Base-by-base conservation (phyloP, 768 basidiomycete genomes). In the Tricholomella constricta region DNA sequence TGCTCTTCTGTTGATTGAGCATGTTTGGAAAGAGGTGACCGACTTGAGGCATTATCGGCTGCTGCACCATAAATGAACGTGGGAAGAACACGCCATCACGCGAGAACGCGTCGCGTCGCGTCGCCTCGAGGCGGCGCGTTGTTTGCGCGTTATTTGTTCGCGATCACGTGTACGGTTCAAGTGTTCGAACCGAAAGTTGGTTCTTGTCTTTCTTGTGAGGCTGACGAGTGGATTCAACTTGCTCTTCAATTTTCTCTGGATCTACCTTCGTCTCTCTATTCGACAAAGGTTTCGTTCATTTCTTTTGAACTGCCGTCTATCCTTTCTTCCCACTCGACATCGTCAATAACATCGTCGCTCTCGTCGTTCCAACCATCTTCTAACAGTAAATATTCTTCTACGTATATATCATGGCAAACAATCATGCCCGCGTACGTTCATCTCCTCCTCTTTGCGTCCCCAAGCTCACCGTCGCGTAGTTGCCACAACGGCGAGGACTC, bases 401-500 rank as follows among this genome's bases (percentile, higher is more conserved):
- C 43, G 44, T 52, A 49, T 63, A 68, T 68, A 68, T 65, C 57
- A 86, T 88, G 83, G 80, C 84, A 64, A 82, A 75, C 63, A 84
- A 78, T 75, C 74, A 80, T 65, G 66, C 66, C 66, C 84, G 86
- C 66, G 86, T 88, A 77, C 45, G 78, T 68, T 53, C 38, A 54
- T 51, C 52, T 49, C 46, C 52, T 53, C 42, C 51, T 51, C 19
- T 54, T 34, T 51, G 25, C 22, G 4, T 42, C 58, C 58, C 58
- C 54, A 57, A 60, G 25, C 54, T 60, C 32, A 32, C 44, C 36
- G 43, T 32, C 36, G 42, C 9, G 36, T 51, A 91, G 89, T 68
- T 85, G 62, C 83, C 87, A 51, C 76, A 85, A 72, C 86, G 89
- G 62, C 83, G 89, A 61, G 72, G 79, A 42, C 74, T 83, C 59